Percentiles rank a stretch among this genome's conserved stretches.
Evolutionary conservation across 2,329 filamentous ascomycete species (phyloP).

Genomic region (Aspergillus sp.): DNA sequence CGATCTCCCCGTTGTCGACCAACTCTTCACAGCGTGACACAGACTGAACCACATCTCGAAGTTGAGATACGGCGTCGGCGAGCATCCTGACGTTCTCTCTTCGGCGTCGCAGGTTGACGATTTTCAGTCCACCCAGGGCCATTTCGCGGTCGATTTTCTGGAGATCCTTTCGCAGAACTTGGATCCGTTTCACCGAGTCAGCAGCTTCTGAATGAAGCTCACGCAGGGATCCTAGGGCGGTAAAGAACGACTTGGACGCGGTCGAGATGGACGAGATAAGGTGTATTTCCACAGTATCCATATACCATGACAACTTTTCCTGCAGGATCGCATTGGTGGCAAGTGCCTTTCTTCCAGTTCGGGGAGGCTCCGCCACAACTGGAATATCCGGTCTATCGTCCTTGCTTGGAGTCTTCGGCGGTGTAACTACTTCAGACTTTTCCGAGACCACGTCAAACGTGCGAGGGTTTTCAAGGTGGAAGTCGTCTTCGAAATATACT

Average conservation of each 20-base stretch:
- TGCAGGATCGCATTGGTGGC: conserved; percentile 97
- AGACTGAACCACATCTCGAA: conserved; percentile 73
- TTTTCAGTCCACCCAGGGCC: conserved; percentile 77
- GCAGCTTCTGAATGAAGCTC: conserved; percentile 90
- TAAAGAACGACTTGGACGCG: conserved; percentile 94
- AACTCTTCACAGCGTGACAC: conserved; percentile 75
- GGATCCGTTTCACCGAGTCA: conserved; percentile 85
- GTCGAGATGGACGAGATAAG: conserved; percentile 94
- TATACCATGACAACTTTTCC: conserved; percentile 98
- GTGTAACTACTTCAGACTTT: conserved; percentile 88
- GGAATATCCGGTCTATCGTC: conserved; percentile 60
- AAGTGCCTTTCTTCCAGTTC: conserved; percentile 70
- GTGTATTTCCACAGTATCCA: conserved; percentile 98
- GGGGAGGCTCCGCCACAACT: conserved; percentile 55
- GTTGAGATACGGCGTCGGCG: conserved; percentile 77
- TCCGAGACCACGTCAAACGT: conserved; percentile 97
- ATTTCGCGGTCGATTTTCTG: conserved; percentile 81
- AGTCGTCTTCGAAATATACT: conserved; percentile 93
- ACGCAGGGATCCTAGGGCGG: conserved; percentile 83
- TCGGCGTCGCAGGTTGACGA: conserved; percentile 77
- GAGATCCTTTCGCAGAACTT: conserved; percentile 74
- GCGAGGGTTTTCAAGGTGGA: conserved; percentile 91
- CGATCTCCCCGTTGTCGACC: conserved; percentile 80
- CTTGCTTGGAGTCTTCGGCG: conserved; percentile 53
- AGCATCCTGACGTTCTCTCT: conserved; percentile 83